Evolutionary conservation across 2,329 filamentous ascomycete species (phyloP), one percentile per base, ranked within the genome.

Genomic region (Ceratocystis alfenasii): DNA sequence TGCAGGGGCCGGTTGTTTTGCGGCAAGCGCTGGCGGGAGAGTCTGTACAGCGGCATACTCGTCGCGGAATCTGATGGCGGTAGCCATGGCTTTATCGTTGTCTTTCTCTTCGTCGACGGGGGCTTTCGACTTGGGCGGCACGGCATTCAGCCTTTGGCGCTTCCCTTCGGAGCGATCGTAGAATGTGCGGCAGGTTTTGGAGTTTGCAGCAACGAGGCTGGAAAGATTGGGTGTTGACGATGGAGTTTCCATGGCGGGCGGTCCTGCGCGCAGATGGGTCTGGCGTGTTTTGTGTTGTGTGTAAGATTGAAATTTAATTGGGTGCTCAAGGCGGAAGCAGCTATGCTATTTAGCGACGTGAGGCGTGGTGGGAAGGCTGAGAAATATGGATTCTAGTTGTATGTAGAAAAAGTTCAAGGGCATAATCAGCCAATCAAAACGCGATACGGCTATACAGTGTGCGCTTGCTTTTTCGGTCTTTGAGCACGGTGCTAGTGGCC

Each of bases 41-140:
- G 88, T 87, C 73, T 85, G 84, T 25, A 94, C 87, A 72, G 86
- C 79, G 70, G 86, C 83, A 75, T 96, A 96, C 77, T 96, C 91
- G 72, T 79, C 80, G 64, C 81, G 80, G 72, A 89, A 84, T 61
- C 87, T 83, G 65, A 71, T 72, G 70, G 76, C 75, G 69, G 75
- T 69, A 65, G 72, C 69, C 62, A 73, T 70, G 60, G 75, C 74
- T 22, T 48, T 63, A n/a, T 57, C 50, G 59, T 28, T 44, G 12
- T 10, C 45, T 17, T 46, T 25, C 22, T 48, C 28, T 22, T 41
- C 33, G 10, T 41, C 36, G 59, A 46, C 28, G n/a, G 61, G 10
- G 10, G 45, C 12, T 46, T 48, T 20, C 20, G 22, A 20, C 45
- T 62, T 61, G 12, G 65, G 74, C 71, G 68, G 70, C 70, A 67